Conservation (phyloP, 208 protist genomes). For the Zelonia costaricensis region DNA sequence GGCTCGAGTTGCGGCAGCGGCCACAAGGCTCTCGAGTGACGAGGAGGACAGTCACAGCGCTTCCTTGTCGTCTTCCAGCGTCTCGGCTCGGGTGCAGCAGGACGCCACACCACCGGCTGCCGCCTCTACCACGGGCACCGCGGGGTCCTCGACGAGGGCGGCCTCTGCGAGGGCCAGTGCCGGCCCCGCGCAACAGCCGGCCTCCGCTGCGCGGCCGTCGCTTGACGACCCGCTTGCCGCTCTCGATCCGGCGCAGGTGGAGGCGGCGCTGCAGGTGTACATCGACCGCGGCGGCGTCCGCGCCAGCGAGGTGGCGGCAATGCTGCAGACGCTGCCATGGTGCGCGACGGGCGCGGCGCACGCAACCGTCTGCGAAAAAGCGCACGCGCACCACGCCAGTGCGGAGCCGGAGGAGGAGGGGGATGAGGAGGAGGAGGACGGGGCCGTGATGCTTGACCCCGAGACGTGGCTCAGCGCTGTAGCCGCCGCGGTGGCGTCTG, state of each 20-base stretch:
- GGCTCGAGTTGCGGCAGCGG: no score
- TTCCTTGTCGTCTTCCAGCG: no score
- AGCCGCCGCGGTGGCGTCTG: constrained; percentile 1
- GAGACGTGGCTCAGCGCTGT: constrained; percentile 28
- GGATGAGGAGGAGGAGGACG: neutral
- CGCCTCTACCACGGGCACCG: no score
- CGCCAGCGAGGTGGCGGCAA: constrained; percentile 1
- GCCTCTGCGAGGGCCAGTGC: neutral
- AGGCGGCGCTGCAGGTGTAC: constrained; percentile 40
- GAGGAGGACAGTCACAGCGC: no score
- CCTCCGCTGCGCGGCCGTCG: neutral
- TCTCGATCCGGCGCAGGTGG: constrained; percentile 16
- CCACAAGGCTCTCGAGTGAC: no score
- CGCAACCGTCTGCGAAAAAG: no score
- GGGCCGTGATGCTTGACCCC: constrained; percentile 13
- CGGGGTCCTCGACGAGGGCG: neutral
- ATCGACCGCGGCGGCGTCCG: constrained; percentile 24
- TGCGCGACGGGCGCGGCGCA: neutral
- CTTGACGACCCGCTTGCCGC: neutral
- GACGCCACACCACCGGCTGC: no score
- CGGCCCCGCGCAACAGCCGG: no score
- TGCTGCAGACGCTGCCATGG: constrained; percentile 16
- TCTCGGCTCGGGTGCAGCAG: no score
- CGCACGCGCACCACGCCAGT: no score
- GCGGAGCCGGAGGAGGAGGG: neutral